These are phyloP conservation scores for Debaryomyces castellii DNA, from an alignment of 805 yeast species.

Conservation along the genomic window DNA sequence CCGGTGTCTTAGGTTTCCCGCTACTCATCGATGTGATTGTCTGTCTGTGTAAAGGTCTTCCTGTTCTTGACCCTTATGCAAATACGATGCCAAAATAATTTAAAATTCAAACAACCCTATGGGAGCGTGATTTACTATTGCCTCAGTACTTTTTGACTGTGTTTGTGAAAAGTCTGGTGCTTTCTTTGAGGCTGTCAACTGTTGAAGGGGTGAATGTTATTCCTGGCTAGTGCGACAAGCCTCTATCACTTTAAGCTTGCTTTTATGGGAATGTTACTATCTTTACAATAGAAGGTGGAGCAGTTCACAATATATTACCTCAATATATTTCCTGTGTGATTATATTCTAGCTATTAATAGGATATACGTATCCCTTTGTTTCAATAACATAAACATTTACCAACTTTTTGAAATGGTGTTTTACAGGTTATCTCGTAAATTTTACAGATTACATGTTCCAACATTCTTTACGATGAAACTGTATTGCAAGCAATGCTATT, in stretches of 20 bases:
- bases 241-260: background rate
- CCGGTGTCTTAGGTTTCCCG: conserved; percentile 34
- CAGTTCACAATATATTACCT: background rate
- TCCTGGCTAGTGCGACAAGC: background rate
- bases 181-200: background rate
- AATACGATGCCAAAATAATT: too few relatives aligned
- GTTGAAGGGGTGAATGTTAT: background rate
- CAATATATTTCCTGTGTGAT: background rate
- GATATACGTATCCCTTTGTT: background rate
- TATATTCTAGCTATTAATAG: background rate
- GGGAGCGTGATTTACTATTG: background rate
- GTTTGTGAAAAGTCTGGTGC: background rate
- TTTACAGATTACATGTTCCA: background rate
- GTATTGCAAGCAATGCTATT: too few relatives aligned
- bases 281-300: background rate
- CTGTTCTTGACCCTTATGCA: background rate
- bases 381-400: background rate
- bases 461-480: too few relatives aligned
- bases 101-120: background rate
- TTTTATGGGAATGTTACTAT: background rate
- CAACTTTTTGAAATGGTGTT: background rate
- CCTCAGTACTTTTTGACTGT: background rate
- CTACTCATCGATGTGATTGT: conserved; percentile 13
- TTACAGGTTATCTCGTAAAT: background rate
- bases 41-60: background rate